Percentiles rank a stretch among this genome's conserved stretches.
These are phyloP conservation scores for Diaporthe nobilis DNA, from an alignment of 2,329 filamentous ascomycete genomes.

Conservation along the genomic window DNA sequence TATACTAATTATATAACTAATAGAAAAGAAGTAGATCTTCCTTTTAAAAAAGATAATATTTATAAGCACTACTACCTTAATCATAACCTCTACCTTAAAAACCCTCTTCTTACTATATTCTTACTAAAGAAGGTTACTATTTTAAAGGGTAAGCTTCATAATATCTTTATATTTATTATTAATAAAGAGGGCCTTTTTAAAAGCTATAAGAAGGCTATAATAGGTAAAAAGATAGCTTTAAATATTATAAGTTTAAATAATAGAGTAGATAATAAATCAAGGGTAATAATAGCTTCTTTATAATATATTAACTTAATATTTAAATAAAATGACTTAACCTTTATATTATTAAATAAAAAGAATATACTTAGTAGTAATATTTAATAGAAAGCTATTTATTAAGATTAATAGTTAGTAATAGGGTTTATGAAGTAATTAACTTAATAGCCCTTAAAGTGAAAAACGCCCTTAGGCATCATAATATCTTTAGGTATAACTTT, in stretches of 20 bases:
- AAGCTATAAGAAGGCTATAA: neutral
- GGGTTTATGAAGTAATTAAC: neutral
- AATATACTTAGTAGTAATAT: neutral
- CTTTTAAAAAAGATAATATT: neutral
- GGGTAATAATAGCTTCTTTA: neutral
- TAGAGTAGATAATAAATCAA: neutral
- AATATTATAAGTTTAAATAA: neutral
- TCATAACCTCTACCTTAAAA: neutral
- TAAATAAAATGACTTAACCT: neutral
- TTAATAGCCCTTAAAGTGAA: neutral
- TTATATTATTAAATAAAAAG: neutral
- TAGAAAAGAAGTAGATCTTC: too few species aligned
- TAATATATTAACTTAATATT: neutral
- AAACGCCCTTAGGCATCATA: neutral
- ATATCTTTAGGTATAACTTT: neutral
- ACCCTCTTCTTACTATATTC: too few species aligned
- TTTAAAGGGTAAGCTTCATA: too few species aligned
- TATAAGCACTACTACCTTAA: neutral
- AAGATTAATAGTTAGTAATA: neutral
- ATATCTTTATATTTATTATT: too few species aligned
- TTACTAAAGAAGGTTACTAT: too few species aligned
- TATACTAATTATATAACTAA: too few species aligned
- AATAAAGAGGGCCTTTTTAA: too few species aligned
- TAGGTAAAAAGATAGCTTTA: neutral
- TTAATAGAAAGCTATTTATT: neutral